Base-by-base conservation (phyloP, 768 basidiomycete species). In the Naematelia encephala region DNA sequence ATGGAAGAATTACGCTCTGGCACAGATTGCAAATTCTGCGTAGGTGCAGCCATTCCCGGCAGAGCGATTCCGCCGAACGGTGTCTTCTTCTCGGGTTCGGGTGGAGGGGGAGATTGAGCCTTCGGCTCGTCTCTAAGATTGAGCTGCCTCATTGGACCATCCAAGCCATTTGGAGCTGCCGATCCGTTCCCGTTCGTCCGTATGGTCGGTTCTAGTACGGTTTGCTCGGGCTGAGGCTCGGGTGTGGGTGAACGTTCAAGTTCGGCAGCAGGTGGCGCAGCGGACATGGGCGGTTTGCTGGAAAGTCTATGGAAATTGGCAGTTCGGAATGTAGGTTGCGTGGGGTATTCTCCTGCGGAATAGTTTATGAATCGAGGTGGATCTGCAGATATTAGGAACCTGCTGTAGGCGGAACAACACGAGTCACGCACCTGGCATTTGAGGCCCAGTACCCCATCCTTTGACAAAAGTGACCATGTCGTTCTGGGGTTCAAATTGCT, bases 391-490 rank as follows among this genome's bases (percentile, higher is more conserved):
- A n/a, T 26, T 23, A 13, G 50, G 62, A 21, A 64, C 52, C 25
- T 25, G 14, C 44, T 25, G 21, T 2, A 16, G 28, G 19, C 48
- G 23, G 14, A 42, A 23, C 3, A 14, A 39, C 46, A 26, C 16
- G 12, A 22, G 4, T 39, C n/a, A 62, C 73, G 30, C 26, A 78
- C 78, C 79, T 0, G 91, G 90, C 49, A 98, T 92, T 59, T 84
- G 80, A 61, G 83, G 85, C 34, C 92, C 94, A 2, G 92, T 97
- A 2, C 90, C 90, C 70, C 90, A 91, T 61, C 87, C 84, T 29
- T 84, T 84, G 11, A 97, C 91, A 67, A 98, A 97, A 71, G 83
- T 84, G 62, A 91, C 86, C 82, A 93, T 86, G 67, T 98, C 96
- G 51, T 83, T 85, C 29, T 87, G 87, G 0, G 90, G 84, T 65